These are phyloP conservation scores for Pilobolus umbonatus DNA, from an alignment of 192 early-diverging fungal genomes.

Conservation along the genomic window DNA sequence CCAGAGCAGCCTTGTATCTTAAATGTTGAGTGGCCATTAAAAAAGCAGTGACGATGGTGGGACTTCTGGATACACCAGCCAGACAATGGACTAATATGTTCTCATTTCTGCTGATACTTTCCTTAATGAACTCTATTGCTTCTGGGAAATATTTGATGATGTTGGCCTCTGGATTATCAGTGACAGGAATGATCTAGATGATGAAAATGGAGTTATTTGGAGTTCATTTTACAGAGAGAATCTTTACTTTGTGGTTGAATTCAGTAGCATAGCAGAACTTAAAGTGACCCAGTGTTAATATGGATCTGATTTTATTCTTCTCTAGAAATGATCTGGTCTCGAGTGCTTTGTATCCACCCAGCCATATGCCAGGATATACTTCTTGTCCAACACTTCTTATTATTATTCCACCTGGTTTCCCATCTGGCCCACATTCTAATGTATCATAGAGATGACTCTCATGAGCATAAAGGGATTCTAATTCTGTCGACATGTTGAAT, in stretches of 20 bases:
- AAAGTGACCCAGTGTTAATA: slow-evolving; percentile 36
- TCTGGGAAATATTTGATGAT: slow-evolving; percentile 65
- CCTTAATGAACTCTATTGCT: slow-evolving; percentile 53
- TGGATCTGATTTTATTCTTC: slow-evolving; percentile 25
- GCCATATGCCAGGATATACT: slow-evolving; percentile 22
- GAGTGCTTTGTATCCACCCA: slow-evolving; percentile 29
- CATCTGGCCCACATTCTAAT: slow-evolving; percentile 20
- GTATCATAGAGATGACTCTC: slow-evolving; percentile 21
- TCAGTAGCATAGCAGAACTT: slow-evolving; percentile 17
- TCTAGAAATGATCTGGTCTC: slow-evolving; percentile 23
- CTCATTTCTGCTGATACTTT: slow-evolving; percentile 37
- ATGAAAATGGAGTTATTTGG: too few species aligned
- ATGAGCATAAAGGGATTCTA: neutral
- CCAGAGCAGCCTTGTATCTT: slow-evolving; percentile 25
- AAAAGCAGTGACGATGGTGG: slow-evolving; percentile 59
- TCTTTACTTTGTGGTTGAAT: slow-evolving; percentile 24
- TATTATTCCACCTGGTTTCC: slow-evolving; percentile 30
- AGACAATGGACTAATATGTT: slow-evolving; percentile 68
- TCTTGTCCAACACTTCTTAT: slow-evolving; percentile 30
- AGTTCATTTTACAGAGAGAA: neutral
- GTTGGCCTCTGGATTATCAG: slow-evolving; percentile 48
- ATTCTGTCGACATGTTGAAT: too few species aligned
- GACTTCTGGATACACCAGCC: slow-evolving; percentile 55
- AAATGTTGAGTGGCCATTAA: slow-evolving; percentile 37
- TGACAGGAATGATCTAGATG: slow-evolving; percentile 24